phyloP scores from a whole-genome alignment of 768 basidiomycete species.

The Termitomyces sp. region DNA sequence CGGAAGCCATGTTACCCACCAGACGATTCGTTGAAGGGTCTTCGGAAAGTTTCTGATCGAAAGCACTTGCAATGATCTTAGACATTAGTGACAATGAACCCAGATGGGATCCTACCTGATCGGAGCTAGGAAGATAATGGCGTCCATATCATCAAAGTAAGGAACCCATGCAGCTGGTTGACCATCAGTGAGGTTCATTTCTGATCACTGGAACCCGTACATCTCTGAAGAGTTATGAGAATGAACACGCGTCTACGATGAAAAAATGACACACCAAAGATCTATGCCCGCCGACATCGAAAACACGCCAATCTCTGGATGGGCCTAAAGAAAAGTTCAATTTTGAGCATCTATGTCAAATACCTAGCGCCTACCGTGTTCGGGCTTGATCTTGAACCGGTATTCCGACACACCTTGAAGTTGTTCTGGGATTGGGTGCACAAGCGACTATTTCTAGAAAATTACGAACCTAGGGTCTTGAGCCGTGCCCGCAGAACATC shows the following conservation, averaged over 20 bases:
- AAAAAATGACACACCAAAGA: conserved; percentile 48
- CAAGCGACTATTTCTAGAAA: not conserved
- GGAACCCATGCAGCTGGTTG: conserved; percentile 48
- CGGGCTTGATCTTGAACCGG: conserved; percentile 50
- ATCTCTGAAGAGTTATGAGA: conserved; percentile 10
- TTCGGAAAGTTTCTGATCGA: conserved; percentile 68
- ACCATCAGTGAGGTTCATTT: not conserved
- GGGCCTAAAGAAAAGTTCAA: conserved; percentile 14
- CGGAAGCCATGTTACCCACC: conserved; percentile 23
- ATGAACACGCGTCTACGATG: not conserved
- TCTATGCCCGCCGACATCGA: conserved; percentile 60
- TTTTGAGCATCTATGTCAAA: not conserved
- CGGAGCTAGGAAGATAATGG: conserved; percentile 69
- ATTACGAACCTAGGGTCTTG: conserved; percentile 44
- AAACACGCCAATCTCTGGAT: conserved; percentile 41
- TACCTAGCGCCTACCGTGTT: conserved; percentile 27
- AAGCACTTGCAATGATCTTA: conserved; percentile 34
- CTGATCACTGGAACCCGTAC: conserved; percentile 3
- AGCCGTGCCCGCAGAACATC: conserved; percentile 70
- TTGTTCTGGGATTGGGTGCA: not conserved
- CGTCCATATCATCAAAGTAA: conserved; percentile 70
- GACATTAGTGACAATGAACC: not conserved
- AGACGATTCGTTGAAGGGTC: conserved; percentile 61
- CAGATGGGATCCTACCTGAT: conserved; percentile 36
- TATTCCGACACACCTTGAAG: conserved; percentile 65